These are phyloP conservation scores for Penicillium tannophilum DNA, from an alignment of 495 filamentous ascomycete genomes.

Conservation along the genomic window DNA sequence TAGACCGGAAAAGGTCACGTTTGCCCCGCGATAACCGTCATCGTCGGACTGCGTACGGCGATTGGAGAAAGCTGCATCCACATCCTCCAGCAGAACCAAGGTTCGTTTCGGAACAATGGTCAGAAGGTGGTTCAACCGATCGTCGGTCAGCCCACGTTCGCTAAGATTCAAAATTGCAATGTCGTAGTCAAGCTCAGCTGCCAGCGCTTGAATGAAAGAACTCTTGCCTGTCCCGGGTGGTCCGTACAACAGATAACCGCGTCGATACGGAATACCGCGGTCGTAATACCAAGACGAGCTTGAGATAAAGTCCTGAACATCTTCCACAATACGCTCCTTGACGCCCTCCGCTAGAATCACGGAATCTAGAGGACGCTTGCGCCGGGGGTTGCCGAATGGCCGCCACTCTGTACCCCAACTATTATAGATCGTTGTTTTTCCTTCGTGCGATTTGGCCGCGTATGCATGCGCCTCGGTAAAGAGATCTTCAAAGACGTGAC, in stretches of 20 bases:
- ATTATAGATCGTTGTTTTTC: constrained; percentile 93
- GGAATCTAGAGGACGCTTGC: constrained; percentile 84
- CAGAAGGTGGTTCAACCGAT: constrained; percentile 83
- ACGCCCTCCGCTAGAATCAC: constrained; percentile 86
- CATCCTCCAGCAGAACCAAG: constrained; percentile 88
- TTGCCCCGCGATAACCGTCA: constrained; percentile 86
- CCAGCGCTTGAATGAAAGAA: constrained; percentile 93
- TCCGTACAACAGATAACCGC: constrained; percentile 92
- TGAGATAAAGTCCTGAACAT: constrained; percentile 80
- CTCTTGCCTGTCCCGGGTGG: constrained; percentile 95
- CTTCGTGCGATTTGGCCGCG: constrained; percentile 74
- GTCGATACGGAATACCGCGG: constrained; percentile 90
- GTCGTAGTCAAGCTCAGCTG: constrained; percentile 88
- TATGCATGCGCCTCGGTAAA: constrained; percentile 83
- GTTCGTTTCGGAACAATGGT: constrained; percentile 86
- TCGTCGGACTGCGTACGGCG: constrained; percentile 68
- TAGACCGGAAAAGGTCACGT: constrained; percentile 93
- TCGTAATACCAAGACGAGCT: constrained; percentile 89
- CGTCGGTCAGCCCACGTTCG: constrained; percentile 90
- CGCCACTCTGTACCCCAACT: constrained; percentile 79
- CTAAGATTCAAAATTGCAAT: constrained; percentile 94
- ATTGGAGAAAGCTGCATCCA: constrained; percentile 89
- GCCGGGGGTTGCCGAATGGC: constrained; percentile 81
- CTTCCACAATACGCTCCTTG: constrained; percentile 80
- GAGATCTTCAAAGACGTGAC: constrained; percentile 81